Percentiles rank a stretch among this genome's conserved stretches.
Evolutionary conservation across 1,284 basidiomycete species (phyloP).

Genomic region (Hymenochaete sp.): DNA sequence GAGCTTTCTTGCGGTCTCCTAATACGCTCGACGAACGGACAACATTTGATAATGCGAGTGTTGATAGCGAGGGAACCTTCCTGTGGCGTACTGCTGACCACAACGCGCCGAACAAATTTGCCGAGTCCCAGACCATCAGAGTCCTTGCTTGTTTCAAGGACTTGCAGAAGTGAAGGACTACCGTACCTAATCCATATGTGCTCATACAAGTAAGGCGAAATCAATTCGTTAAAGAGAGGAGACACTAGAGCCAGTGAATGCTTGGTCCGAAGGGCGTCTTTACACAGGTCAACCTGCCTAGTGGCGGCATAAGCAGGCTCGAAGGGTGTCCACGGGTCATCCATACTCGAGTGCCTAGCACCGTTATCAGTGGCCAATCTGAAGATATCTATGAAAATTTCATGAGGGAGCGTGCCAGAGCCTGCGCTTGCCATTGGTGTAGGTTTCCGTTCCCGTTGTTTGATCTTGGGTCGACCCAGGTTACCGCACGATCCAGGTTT

Average conservation of each 20-base stretch:
- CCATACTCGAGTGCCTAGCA: not conserved
- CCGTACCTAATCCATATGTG: constrained; percentile 12
- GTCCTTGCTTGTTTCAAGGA: not conserved
- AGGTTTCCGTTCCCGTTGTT: too few species aligned
- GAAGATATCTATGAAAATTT: constrained; percentile 10
- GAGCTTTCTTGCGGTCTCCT: too few species aligned
- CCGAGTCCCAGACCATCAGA: not conserved
- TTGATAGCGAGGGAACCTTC: not conserved
- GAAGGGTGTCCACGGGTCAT: constrained; percentile 5
- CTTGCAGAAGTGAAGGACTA: not conserved
- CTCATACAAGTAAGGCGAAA: too few species aligned
- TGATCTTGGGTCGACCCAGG: too few species aligned
- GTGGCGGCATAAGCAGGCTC: constrained; percentile 1
- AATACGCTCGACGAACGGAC: too few species aligned
- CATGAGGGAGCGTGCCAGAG: not conserved
- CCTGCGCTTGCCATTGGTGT: too few species aligned
- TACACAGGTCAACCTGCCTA: not conserved
- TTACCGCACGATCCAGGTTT: too few species aligned
- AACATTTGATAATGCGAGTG: too few species aligned
- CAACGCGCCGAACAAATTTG: constrained; percentile 3
- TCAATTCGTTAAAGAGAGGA: too few species aligned
- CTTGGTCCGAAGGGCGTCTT: constrained; percentile 4
- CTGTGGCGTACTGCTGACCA: not conserved
- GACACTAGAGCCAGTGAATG: too few species aligned
- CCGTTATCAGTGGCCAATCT: constrained; percentile 5